Evolutionary conservation across 2,329 filamentous ascomycete genomes (phyloP).

Genomic region (Elsinoe necatrix): DNA sequence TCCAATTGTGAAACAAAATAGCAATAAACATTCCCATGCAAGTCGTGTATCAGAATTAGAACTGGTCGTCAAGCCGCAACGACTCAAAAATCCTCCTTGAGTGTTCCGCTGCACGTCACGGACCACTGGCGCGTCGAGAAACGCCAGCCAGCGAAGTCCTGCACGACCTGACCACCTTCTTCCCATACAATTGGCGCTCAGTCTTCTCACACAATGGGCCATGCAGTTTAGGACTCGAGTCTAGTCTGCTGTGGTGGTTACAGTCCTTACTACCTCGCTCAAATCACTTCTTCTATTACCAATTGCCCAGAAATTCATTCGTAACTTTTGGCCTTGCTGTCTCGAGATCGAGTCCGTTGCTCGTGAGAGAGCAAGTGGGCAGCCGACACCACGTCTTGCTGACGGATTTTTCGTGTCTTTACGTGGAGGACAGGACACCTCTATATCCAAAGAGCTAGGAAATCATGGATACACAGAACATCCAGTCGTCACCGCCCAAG

Average conservation of each 20-base stretch:
- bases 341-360: constrained; percentile 10
- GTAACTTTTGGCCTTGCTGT: neutral
- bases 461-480: constrained; percentile 15
- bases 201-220: constrained; percentile 4
- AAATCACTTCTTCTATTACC: neutral
- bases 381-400: neutral
- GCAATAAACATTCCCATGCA: neutral
- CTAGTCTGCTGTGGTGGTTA: constrained; percentile 2
- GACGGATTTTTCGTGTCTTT: constrained; percentile 3
- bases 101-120: neutral
- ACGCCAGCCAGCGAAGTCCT: constrained; percentile 4
- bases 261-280: neutral
- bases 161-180: constrained; percentile 6
- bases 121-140: constrained; percentile 3
- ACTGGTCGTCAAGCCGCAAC: neutral
- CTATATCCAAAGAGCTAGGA: neutral
- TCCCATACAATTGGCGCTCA: constrained; percentile 8
- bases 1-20: neutral
- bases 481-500: constrained; percentile 13
- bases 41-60: neutral
- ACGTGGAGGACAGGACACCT: constrained; percentile 4
- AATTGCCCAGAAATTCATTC: neutral
- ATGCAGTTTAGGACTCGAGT: neutral
- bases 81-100: neutral
- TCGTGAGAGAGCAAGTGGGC: neutral